Conservation (phyloP, 2,329 filamentous ascomycete species). For the Blastomyces parvus region DNA sequence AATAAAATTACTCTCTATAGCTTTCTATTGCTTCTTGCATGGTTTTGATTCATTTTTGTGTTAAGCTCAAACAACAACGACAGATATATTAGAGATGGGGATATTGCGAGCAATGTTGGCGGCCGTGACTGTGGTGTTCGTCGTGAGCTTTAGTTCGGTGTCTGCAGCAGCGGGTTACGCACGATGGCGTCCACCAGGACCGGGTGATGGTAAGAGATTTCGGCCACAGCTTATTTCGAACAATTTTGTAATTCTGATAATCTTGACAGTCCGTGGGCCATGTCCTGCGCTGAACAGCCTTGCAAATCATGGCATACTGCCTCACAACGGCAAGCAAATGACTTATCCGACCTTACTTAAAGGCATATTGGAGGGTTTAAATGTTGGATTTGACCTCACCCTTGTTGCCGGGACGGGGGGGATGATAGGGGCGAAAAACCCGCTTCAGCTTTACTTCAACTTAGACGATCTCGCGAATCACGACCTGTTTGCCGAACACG, state of each 20-base stretch:
- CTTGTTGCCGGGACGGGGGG: conserved; percentile 21
- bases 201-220: conserved; percentile 9
- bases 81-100: conserved; percentile 1
- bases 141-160: neutral
- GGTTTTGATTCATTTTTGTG: neutral
- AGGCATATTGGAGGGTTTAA: conserved; percentile 21
- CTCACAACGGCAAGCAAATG: conserved; percentile 25
- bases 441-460: conserved; percentile 17
- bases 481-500: conserved; percentile 32
- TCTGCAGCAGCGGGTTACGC: conserved; percentile 5
- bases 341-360: conserved; percentile 22
- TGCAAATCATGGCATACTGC: conserved; percentile 27
- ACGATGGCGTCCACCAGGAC: conserved; percentile 8
- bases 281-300: conserved; percentile 28
- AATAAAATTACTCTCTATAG: neutral
- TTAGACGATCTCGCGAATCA: conserved; percentile 20
- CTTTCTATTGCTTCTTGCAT: neutral
- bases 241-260: neutral
- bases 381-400: conserved; percentile 25
- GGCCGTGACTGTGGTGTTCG: neutral
- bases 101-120: neutral
- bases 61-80: neutral
- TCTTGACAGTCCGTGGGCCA: conserved; percentile 17
- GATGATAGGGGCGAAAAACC: conserved; percentile 16
- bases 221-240: neutral